Conservation (phyloP, 2,329 filamentous ascomycete genomes). For the Onygena corvina region DNA sequence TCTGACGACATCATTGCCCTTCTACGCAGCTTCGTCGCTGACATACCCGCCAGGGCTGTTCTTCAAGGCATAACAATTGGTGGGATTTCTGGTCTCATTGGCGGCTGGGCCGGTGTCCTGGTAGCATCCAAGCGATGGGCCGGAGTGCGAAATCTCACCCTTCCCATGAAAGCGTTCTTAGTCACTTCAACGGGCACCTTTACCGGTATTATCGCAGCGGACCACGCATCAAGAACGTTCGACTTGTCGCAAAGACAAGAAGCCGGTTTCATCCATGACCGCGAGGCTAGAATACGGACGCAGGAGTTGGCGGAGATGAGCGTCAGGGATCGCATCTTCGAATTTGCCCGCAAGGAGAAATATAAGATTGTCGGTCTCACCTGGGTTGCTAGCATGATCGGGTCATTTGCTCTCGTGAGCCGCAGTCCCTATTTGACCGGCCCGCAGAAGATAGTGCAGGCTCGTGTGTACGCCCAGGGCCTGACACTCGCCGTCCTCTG, state of each 20-base stretch:
- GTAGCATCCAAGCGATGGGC: conserved; percentile 58
- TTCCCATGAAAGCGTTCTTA: conserved; percentile 86
- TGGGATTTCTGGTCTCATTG: conserved; percentile 52
- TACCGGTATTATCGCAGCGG: conserved; percentile 75
- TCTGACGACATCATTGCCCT: no score
- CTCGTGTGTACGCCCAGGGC: conserved; percentile 85
- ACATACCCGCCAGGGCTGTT: conserved; percentile 44
- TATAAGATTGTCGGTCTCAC: conserved; percentile 74
- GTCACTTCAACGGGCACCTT: conserved; percentile 73
- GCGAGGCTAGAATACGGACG: conserved; percentile 45
- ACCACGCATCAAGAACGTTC: conserved; percentile 58
- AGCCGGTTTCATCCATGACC: conserved; percentile 52
- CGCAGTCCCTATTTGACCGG: conserved; percentile 63
- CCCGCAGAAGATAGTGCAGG: conserved; percentile 83
- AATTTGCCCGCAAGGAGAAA: conserved; percentile 67
- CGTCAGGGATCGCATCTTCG: conserved; percentile 48
- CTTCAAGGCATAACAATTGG: conserved; percentile 68
- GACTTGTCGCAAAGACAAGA: conserved; percentile 59
- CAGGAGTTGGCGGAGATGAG: conserved; percentile 46
- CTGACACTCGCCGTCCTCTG: conserved; percentile 75
- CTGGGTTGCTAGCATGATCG: conserved; percentile 70
- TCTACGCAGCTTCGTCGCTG: neutral
- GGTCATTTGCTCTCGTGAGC: conserved; percentile 62
- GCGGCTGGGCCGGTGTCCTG: conserved; percentile 57
- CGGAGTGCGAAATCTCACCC: conserved; percentile 66